These are phyloP conservation scores for Phytophthora idaei DNA, from an alignment of 352 stramenopile genomes.

Conservation along the genomic window DNA sequence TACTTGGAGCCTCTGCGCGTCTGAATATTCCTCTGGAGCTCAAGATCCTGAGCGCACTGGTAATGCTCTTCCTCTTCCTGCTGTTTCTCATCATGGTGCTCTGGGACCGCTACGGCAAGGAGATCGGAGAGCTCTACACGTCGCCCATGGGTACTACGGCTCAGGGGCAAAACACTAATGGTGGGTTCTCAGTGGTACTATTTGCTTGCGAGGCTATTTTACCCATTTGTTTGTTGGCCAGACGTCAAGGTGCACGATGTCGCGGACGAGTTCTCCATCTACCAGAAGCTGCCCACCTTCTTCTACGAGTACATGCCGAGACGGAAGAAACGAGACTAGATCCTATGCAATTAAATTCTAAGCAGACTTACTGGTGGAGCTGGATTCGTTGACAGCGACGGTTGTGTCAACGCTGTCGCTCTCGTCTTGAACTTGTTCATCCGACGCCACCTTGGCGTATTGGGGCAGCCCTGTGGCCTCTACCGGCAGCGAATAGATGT, in stretches of 20 bases:
- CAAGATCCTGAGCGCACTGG: constrained; percentile 68
- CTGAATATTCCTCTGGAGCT: constrained; percentile 61
- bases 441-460: constrained; percentile 33
- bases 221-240: constrained; percentile 11
- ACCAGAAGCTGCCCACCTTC: constrained; percentile 87
- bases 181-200: constrained; percentile 22
- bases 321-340: constrained; percentile 60
- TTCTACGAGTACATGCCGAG: constrained; percentile 89
- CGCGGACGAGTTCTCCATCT: constrained; percentile 82
- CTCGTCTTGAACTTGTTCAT: constrained; percentile 17
- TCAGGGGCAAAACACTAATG: constrained; percentile 29
- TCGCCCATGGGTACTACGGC: constrained; percentile 35
- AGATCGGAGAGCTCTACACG: constrained; percentile 84
- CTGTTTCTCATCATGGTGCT: constrained; percentile 81
- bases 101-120: constrained; percentile 87
- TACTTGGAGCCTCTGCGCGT: constrained; percentile 39
- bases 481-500: constrained; percentile 80
- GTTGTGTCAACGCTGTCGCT: constrained; percentile 6
- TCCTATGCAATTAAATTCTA: constrained; percentile 15
- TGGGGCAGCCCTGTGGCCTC: constrained; percentile 32
- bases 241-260: constrained; percentile 74
- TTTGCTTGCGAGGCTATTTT: neutral
- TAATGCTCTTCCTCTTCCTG: constrained; percentile 79
- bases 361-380: constrained; percentile 22
- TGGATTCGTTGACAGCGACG: constrained; percentile 1